These are phyloP conservation scores for Rubia peregrina DNA, from an alignment of 305 asterid species.

Conservation along the genomic window DNA sequence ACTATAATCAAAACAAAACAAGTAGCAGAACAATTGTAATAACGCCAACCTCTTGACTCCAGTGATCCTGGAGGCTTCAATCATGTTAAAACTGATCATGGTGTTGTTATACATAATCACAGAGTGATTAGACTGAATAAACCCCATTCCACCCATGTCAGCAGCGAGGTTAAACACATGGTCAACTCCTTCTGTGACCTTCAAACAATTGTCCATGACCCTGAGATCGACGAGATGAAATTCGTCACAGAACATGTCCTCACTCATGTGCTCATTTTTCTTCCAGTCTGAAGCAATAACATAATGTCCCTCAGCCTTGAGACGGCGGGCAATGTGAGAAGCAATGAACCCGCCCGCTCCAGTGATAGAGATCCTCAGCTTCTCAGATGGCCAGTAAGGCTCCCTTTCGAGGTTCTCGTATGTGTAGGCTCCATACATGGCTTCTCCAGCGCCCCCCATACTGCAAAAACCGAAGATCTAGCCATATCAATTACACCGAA, in stretches of 20 bases:
- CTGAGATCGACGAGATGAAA: slow-evolving; percentile 89
- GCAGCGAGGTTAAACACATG: slow-evolving; percentile 94
- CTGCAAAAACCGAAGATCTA: slow-evolving; percentile 4
- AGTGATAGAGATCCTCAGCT: slow-evolving; percentile 33
- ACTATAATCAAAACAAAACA: background rate
- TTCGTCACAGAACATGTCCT: slow-evolving; percentile 91
- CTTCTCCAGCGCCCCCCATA: slow-evolving; percentile 28
- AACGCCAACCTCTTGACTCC: slow-evolving; percentile 58
- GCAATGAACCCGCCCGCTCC: slow-evolving; percentile 45
- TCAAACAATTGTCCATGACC: slow-evolving; percentile 88
- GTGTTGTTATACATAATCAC: slow-evolving; percentile 93
- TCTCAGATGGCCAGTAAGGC: slow-evolving; percentile 36
- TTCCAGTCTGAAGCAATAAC: slow-evolving; percentile 94
- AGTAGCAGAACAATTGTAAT: background rate
- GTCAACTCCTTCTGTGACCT: slow-evolving; percentile 61
- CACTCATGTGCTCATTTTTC: slow-evolving; percentile 91
- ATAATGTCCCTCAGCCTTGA: slow-evolving; percentile 70
- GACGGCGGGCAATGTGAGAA: slow-evolving; percentile 39
- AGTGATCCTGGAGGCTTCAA: slow-evolving; percentile 79
- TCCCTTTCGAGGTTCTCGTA: slow-evolving; percentile 36
- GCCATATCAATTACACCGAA: background rate
- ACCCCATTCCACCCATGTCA: slow-evolving; percentile 98
- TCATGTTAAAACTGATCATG: slow-evolving; percentile 94
- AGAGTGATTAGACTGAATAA: slow-evolving; percentile 91
- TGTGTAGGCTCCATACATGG: slow-evolving; percentile 29